Evolutionary conservation across 768 basidiomycete genomes (phyloP).

Genomic region (Calocybe gangraenosa): DNA sequence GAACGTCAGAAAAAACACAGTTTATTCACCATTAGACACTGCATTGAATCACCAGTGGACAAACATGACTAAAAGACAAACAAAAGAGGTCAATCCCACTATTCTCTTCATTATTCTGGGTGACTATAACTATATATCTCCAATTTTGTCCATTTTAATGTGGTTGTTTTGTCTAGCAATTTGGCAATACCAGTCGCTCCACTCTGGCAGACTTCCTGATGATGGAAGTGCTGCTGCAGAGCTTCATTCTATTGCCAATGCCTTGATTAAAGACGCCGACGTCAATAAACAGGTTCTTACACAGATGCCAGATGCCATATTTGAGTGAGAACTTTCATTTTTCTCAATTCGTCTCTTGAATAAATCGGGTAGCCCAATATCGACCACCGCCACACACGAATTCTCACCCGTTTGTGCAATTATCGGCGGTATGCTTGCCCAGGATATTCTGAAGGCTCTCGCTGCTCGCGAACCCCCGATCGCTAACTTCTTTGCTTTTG

Average conservation of each 20-base stretch:
- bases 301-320: conserved; percentile 50
- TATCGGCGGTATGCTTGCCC: conserved; percentile 89
- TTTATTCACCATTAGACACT: conserved; percentile 59
- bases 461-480: conserved; percentile 90
- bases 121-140: conserved; percentile 27
- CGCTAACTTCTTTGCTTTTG: conserved; percentile 88
- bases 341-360: conserved; percentile 6
- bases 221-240: conserved; percentile 43
- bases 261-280: conserved; percentile 53
- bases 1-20: conserved; percentile 52
- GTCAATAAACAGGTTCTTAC: conserved; percentile 68
- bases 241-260: conserved; percentile 61
- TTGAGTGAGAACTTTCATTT: conserved; percentile 48
- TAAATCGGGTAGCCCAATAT: conserved; percentile 47
- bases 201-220: conserved; percentile 55
- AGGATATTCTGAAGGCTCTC: conserved; percentile 90
- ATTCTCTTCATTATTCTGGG: conserved; percentile 71
- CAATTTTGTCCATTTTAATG: neutral
- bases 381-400: conserved; percentile 71
- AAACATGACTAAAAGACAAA: conserved; percentile 65
- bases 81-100: conserved; percentile 79
- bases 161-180: conserved; percentile 45
- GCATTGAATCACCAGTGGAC: conserved; percentile 72
- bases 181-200: conserved; percentile 75
- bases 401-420: conserved; percentile 94